Conservation (phyloP, 1,284 basidiomycete genomes). For the Boletus mariae region DNA sequence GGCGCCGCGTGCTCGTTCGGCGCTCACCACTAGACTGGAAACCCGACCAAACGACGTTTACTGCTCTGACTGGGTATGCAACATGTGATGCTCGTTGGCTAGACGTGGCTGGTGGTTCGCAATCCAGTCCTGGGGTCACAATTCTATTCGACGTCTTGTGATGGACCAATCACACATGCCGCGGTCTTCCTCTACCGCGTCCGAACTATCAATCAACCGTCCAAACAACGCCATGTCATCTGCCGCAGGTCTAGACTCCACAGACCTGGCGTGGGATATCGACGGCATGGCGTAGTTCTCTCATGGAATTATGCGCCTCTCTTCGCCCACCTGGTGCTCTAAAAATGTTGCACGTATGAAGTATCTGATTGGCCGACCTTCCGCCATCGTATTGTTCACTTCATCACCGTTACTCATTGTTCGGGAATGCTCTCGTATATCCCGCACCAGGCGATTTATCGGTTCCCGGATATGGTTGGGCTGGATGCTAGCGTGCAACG, state of each 20-base stretch:
- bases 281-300: not conserved
- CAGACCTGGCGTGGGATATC: not conserved
- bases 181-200: not conserved
- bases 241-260: too few relatives aligned
- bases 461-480: too few relatives aligned
- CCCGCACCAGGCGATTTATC: too few relatives aligned
- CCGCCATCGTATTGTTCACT: not conserved
- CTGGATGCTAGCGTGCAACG: not conserved
- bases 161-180: not conserved
- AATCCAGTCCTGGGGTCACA: not conserved
- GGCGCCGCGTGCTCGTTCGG: too few relatives aligned
- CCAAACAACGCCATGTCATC: not conserved
- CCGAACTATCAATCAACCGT: not conserved
- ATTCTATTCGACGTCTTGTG: not conserved
- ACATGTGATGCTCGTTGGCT: not conserved
- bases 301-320: not conserved
- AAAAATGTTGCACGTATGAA: not conserved
- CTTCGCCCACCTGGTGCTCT: not conserved
- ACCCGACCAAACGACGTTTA: not conserved
- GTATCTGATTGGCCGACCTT: not conserved
- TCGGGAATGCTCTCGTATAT: not conserved
- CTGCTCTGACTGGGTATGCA: not conserved
- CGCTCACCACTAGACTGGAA: too few relatives aligned
- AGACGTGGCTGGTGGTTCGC: not conserved
- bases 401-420: not conserved